Base-by-base conservation (phyloP, 1,284 basidiomycete genomes). In the Puccinia hordei region DNA sequence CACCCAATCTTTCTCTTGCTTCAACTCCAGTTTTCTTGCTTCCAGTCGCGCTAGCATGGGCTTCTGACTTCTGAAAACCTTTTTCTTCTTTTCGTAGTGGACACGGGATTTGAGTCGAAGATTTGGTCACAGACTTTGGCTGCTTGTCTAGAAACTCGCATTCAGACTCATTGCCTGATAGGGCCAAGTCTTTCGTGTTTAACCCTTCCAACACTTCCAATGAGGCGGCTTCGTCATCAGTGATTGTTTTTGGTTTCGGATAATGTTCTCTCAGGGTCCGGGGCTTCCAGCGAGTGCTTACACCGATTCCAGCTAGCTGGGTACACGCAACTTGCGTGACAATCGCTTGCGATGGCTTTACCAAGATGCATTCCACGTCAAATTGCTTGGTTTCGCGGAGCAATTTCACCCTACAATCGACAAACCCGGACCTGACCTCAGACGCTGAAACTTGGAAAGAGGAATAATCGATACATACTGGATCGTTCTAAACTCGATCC, bases 401-500 rank as follows among this genome's bases (percentile, higher is more conserved):
- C 24, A 74, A 63, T 59, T 74, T 81, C 5, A 81, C 72, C 30
- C 79, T 81, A 24, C 22, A 49, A 27, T 59, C 24, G 27, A 33
- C 22, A 73, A 24, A 22, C n/a, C 19, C 8, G 35, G n/a, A 27
- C 44, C n/a, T 46, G 2, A n/a, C 49, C 33, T 51, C 51, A 44
- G 6, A 73, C 41, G 33, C 24, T 22, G 19, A 33, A 13, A 30
- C 35, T 46, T 27, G 1, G 30, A 22, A 69, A 12, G 49, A 57
- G 8, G 41, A 22, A 53, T 13, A 27, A 63, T 44, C 24, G 5
- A 24, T 44, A 55, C 79, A 27, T 66, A 81, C 79, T 74, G 71
- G 35, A 74, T 81, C 17, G 71, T 68, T 55, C 79, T 63, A 69
- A 81, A 81, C 63, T 81, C 79, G 17, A 81, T 81, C 79, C 79